phyloP scores from a whole-genome alignment of 2,329 filamentous ascomycete genomes.

The Zopfia rhizophila region DNA sequence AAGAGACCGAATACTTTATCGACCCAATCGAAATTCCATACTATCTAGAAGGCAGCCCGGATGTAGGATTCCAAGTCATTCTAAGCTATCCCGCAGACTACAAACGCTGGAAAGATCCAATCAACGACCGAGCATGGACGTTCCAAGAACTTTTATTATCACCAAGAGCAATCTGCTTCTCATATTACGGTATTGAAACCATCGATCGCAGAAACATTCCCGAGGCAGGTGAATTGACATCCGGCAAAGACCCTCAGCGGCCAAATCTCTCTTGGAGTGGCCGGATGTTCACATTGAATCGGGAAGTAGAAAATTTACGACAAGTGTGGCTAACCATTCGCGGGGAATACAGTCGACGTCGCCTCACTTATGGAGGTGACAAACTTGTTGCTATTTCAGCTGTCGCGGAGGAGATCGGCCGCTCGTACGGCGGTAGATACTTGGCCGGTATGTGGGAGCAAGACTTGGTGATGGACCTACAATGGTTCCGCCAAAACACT shows the following conservation, averaged over 20 bases:
- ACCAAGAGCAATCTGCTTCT: conserved; percentile 19
- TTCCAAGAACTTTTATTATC: conserved; percentile 26
- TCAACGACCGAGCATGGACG: conserved; percentile 23
- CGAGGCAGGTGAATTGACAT: too few species aligned
- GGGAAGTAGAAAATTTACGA: conserved; percentile 9
- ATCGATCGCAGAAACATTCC: not conserved
- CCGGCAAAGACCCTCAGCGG: conserved; percentile 8
- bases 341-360: conserved; percentile 18
- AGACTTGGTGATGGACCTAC: conserved; percentile 15
- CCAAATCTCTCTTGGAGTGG: conserved; percentile 16
- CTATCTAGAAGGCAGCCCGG: not conserved
- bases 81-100: conserved; percentile 16
- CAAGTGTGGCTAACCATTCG: conserved; percentile 15
- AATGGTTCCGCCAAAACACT: conserved; percentile 11
- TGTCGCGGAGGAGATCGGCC: conserved; percentile 17
- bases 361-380: conserved; percentile 14
- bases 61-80: not conserved
- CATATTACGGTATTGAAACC: conserved; percentile 14
- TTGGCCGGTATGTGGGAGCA: conserved; percentile 20
- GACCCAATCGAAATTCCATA: conserved; percentile 10
- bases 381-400: conserved; percentile 19
- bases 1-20: conserved; percentile 13
- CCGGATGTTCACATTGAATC: conserved; percentile 7
- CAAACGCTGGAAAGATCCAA: conserved; percentile 18
- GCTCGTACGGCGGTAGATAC: conserved; percentile 5